Evolutionary conservation across 257 asterid genomes (phyloP), one percentile per base, ranked within the genome.

Genomic region (Solanum rostratum): DNA sequence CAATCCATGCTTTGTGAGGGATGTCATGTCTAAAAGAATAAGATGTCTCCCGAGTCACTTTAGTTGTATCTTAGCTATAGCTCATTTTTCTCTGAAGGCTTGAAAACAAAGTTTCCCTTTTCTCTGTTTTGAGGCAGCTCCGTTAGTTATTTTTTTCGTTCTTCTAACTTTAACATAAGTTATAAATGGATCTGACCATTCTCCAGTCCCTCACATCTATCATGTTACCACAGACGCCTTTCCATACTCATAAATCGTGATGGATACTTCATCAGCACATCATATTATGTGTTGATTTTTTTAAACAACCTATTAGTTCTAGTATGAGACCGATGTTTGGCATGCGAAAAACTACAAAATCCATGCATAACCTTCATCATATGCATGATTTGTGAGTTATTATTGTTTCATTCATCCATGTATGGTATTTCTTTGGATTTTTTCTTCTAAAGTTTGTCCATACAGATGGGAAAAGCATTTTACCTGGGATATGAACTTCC

Each of bases 401-500:
- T 81, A 19, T 54, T 29, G 43, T 46, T 62, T 62, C 12, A 50
- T 22, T 81, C 84, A 15, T 14, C 18, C 3, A 45, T 60, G 43
- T 57, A 43, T 49, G 11, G 60, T 22, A 49, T 62, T 65, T 41
- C 29, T 43, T 24, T 43, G 27, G 45, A 81, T 9, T 59, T 45
- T 41, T 19, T 62, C 52, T 55, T 14, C 29, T 20, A n/a, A 39
- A 7, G 16, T 62, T 62, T 16, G 62, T 49, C 27, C 63, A 50
- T 19, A 68, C 66, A 85, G 55, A 84, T 62, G 82, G 54, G 63
- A n/a, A 83, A 50, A 43, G 19, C 11, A 53, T 29, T 69, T 87
- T 87, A 95, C 98, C 99, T 94, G 33, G 98, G 97, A 84, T 91
- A 93, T 59, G 87, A 84, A 84, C 92, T 94, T 71, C 97, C 97